Evolutionary conservation across 306 rosid species (phyloP).

Genomic region (Adenanthera pavonina): DNA sequence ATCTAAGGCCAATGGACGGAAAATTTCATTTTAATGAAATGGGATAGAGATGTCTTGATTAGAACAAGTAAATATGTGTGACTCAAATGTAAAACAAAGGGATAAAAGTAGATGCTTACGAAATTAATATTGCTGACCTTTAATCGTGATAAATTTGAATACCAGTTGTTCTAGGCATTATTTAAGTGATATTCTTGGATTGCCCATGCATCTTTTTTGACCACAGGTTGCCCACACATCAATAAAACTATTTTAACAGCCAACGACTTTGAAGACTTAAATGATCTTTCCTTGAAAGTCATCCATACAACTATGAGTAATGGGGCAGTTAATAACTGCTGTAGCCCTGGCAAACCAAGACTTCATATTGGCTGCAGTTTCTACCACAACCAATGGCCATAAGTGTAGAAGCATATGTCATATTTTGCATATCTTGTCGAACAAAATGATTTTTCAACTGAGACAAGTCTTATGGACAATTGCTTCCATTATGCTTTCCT

Average conservation of each 20-base stretch:
- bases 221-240: background rate
- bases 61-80: background rate
- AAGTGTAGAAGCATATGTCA: conserved; percentile 1
- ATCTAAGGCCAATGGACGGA: background rate
- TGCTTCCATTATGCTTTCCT: background rate
- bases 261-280: background rate
- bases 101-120: background rate
- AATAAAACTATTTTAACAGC: background rate
- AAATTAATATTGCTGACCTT: background rate
- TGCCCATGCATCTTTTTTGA: no score
- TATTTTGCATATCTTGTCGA: conserved; percentile 10
- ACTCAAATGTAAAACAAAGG: background rate
- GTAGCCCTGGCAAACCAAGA: background rate
- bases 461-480: background rate
- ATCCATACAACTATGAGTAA: background rate
- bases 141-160: background rate
- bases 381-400: conserved; percentile 4
- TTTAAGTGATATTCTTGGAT: background rate
- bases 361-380: background rate
- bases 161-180: background rate
- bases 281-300: background rate
- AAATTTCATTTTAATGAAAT: background rate
- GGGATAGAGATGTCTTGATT: background rate
- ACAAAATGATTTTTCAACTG: conserved; percentile 3
- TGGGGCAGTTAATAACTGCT: background rate